Evolutionary conservation across 176 grass and related monocot genomes (phyloP).

Genomic region (Hsuehochloa calcarea): DNA sequence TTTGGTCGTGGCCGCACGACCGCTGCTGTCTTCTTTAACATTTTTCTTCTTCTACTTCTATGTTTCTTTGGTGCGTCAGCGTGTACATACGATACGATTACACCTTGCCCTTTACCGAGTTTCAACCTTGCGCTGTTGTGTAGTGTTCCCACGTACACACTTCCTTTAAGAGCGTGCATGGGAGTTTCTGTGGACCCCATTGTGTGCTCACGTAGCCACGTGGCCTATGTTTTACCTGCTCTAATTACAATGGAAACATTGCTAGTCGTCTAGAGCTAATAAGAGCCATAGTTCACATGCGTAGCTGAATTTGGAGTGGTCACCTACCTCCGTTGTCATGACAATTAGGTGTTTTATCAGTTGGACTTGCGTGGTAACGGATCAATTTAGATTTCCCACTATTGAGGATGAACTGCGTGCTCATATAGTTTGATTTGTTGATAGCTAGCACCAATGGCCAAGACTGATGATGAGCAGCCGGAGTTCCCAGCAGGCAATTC

Average conservation of each 20-base stretch:
- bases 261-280: background rate
- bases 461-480: background rate
- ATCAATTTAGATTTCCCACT: background rate
- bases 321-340: background rate
- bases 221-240: conserved; percentile 9
- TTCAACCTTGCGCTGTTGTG: background rate
- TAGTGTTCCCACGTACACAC: conserved; percentile 21
- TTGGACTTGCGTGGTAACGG: background rate
- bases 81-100: conserved; percentile 11
- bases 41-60: background rate
- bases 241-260: background rate
- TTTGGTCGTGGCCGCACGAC: conserved; percentile 74
- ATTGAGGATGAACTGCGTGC: background rate
- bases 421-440: background rate
- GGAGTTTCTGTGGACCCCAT: background rate
- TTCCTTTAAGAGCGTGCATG: background rate
- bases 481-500: background rate
- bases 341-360: background rate
- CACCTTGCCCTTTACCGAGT: conserved; percentile 2
- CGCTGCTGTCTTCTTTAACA: background rate
- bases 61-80: background rate
- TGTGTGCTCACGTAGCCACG: background rate
- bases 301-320: background rate
- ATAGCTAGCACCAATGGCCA: background rate
- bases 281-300: background rate